Evolutionary conservation across 2,329 filamentous ascomycete species (phyloP), one percentile per base, ranked within the genome.

Genomic region (Coleophoma crateriformis): DNA sequence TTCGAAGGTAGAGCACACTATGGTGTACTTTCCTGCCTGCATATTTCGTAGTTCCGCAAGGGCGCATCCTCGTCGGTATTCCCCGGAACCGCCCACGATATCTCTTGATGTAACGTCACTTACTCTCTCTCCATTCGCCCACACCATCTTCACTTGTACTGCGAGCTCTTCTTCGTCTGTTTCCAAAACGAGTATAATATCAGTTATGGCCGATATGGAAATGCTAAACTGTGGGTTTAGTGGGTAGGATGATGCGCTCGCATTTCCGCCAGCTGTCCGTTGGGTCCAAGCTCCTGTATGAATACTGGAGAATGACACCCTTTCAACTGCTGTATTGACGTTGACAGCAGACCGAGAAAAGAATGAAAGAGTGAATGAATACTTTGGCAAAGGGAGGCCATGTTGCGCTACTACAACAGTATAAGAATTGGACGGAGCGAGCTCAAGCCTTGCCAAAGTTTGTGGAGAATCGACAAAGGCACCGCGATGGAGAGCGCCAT

Each of bases 401-500:
- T 95, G 85, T 59, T 95, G 87, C 14, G 90, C 85, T 27, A 90
- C 74, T 7, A 91, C 88, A 5, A 88, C 71, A 1, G 76, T 79
- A 57, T 78, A 79, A 4, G 63, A 60, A 42, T 66, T 71, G n/a
- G 64, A 65, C 4, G 72, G 69, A 33, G 67, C 66, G 3, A 71
- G 75, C 27, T 88, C 79, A 53, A 95, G 77, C 50, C 87, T 84
- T 41, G 95, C 81, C 7, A 99, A 79, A 0, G 88, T 95, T 66
- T 97, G 95, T 1, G 90, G 90, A 2, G 91, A 95, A 67, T 96
- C 92, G 33, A 97, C 90, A 54, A 89, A 96, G n/a, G 89, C 88
- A 0, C 87, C 87, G 34, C 86, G 82, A 59, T 88, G 82, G 0
- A 88, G 66, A 20, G 84, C 79, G 7, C 82, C 81, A 49, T 92